Percentiles rank a stretch among this genome's conserved stretches.
Evolutionary conservation across 371 early-diverging fungal genomes (phyloP).

Genomic region (Mortierella sp.): DNA sequence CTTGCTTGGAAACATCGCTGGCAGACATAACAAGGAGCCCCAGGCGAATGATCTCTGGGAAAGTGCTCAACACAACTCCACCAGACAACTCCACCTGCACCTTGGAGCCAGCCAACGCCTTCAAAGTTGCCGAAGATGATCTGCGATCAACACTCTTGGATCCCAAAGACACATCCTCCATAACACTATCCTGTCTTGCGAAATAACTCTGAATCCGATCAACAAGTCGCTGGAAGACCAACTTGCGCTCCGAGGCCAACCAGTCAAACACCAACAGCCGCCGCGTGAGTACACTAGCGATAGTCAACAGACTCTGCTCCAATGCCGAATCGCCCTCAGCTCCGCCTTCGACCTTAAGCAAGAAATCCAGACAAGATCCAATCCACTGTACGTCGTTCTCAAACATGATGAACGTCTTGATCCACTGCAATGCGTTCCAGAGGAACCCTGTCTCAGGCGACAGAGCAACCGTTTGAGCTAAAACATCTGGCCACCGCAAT

Average conservation of each 20-base stretch:
- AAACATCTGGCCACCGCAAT: constrained; percentile 37
- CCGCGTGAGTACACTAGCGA: constrained; percentile 24
- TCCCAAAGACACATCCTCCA: constrained; percentile 27
- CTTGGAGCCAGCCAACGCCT: constrained; percentile 10
- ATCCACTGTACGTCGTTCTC: constrained; percentile 41
- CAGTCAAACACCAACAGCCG: constrained; percentile 42
- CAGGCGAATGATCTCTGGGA: constrained; percentile 40
- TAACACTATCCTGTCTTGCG: constrained; percentile 25
- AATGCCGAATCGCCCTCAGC: constrained; percentile 17
- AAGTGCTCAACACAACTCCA: constrained; percentile 27
- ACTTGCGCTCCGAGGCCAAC: constrained; percentile 29
- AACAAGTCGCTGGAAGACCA: constrained; percentile 18
- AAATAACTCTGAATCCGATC: constrained; percentile 33
- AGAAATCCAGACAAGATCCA: constrained; percentile 26
- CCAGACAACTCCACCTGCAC: constrained; percentile 30
- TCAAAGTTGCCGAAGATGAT: background rate
- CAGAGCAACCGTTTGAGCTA: constrained; percentile 30
- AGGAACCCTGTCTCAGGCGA: constrained; percentile 39
- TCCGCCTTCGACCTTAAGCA: constrained; percentile 32
- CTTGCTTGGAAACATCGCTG: constrained; percentile 34
- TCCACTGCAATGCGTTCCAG: constrained; percentile 37
- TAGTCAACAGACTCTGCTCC: constrained; percentile 40
- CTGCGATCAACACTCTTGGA: constrained; percentile 8
- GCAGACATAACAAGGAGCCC: constrained; percentile 29
- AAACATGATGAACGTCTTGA: constrained; percentile 21